Conservation (phyloP, 257 asterid species). For the Thymus mandschuricus region DNA sequence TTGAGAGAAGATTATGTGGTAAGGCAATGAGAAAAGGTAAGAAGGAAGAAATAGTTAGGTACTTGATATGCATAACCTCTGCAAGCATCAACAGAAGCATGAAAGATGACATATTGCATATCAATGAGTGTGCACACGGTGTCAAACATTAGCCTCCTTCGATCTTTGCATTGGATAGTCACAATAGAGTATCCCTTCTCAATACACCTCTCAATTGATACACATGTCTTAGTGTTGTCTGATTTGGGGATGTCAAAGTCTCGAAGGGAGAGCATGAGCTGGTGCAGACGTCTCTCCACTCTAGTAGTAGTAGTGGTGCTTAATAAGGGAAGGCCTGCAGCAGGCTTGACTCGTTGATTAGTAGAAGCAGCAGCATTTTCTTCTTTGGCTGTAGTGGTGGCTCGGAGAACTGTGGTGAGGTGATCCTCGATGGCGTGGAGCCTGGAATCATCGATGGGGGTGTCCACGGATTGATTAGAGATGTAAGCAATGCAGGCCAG, state of each 20-base stretch:
- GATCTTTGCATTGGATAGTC: conserved; percentile 61
- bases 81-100: conserved; percentile 70
- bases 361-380: conserved; percentile 21
- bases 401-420: conserved; percentile 65
- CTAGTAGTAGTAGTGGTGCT: conserved; percentile 53
- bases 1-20: neutral
- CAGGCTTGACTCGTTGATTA: conserved; percentile 54
- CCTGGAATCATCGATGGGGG: conserved; percentile 60
- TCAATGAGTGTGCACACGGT: conserved; percentile 82
- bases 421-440: conserved; percentile 67
- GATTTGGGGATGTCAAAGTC: conserved; percentile 56
- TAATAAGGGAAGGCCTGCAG: conserved; percentile 50
- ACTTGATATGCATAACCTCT: conserved; percentile 75
- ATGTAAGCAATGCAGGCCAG: conserved; percentile 75
- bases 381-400: conserved; percentile 44
- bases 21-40: neutral
- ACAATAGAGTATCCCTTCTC: conserved; percentile 78
- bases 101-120: conserved; percentile 74
- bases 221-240: conserved; percentile 40
- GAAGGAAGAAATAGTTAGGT: neutral
- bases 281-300: conserved; percentile 74
- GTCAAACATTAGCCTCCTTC: conserved; percentile 78
- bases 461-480: conserved; percentile 43
- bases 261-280: conserved; percentile 62
- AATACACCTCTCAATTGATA: conserved; percentile 60